Percentiles rank a stretch among this genome's conserved stretches.
phyloP scores from a whole-genome alignment of 1,284 basidiomycete genomes.

The Blastosporella zonata region DNA sequence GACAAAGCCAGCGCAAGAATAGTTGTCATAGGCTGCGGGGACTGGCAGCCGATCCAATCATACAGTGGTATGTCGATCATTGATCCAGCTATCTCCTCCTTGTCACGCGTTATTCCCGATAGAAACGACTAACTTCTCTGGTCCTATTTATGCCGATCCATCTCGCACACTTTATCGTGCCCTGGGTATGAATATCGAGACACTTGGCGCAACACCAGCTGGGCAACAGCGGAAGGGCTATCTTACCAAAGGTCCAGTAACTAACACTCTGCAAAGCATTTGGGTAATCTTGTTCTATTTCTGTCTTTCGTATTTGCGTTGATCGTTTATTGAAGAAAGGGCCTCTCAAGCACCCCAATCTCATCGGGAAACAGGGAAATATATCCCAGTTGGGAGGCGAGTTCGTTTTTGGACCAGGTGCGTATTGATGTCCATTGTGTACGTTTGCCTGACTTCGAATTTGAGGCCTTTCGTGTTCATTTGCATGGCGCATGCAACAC shows the following conservation, averaged over 20 bases:
- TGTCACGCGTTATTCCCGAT: background rate
- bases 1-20: conserved; percentile 41
- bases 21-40: conserved; percentile 62
- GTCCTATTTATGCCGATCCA: conserved; percentile 58
- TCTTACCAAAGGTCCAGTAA: conserved; percentile 30
- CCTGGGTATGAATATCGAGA: conserved; percentile 51
- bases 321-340: conserved; percentile 27
- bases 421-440: background rate
- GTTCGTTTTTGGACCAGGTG: conserved; percentile 58
- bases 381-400: conserved; percentile 60
- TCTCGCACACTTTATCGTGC: conserved; percentile 47
- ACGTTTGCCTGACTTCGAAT: background rate
- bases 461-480: conserved; percentile 39
- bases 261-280: conserved; percentile 40
- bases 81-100: background rate
- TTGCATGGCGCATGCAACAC: conserved; percentile 55
- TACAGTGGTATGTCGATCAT: conserved; percentile 45
- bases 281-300: conserved; percentile 35
- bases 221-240: conserved; percentile 48
- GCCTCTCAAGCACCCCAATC: conserved; percentile 41
- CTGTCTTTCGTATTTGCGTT: background rate
- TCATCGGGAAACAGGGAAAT: conserved; percentile 59
- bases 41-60: conserved; percentile 49
- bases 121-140: conserved; percentile 49
- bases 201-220: conserved; percentile 40